These are phyloP conservation scores for Scenedesmus sp. DNA, from an alignment of 163 green algal species.

Conservation along the genomic window DNA sequence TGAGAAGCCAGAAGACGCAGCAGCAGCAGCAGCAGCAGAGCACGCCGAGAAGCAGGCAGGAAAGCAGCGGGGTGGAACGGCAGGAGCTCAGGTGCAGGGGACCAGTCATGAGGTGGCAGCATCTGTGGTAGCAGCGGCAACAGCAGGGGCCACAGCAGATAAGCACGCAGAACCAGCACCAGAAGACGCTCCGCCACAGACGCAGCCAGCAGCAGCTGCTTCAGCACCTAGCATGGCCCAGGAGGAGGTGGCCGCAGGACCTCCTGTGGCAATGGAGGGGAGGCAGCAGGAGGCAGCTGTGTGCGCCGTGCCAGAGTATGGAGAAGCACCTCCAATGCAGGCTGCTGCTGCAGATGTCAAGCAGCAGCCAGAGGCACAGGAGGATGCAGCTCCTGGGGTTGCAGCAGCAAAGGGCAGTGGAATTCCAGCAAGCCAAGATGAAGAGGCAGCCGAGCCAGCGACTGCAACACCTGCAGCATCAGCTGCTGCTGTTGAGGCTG, in stretches of 20 bases:
- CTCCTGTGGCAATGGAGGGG: background rate
- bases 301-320: background rate
- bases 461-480: background rate
- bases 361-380: background rate
- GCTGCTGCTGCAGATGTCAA: background rate
- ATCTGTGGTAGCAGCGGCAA: too few species aligned
- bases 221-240: background rate
- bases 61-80: background rate
- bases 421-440: background rate
- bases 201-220: background rate
- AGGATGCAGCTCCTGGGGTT: background rate
- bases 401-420: background rate
- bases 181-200: too few species aligned
- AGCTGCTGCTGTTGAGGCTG: background rate
- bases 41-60: background rate
- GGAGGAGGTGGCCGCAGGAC: background rate
- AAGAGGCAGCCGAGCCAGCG: slow-evolving; percentile 43
- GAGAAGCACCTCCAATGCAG: background rate
- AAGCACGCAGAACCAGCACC: background rate
- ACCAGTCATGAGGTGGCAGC: background rate
- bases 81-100: background rate
- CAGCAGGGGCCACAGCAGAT: background rate
- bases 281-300: background rate
- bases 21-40: background rate
- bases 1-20: background rate